phyloP scores from a whole-genome alignment of 2,329 filamentous ascomycete species.

The Diaporthe nobilis region DNA sequence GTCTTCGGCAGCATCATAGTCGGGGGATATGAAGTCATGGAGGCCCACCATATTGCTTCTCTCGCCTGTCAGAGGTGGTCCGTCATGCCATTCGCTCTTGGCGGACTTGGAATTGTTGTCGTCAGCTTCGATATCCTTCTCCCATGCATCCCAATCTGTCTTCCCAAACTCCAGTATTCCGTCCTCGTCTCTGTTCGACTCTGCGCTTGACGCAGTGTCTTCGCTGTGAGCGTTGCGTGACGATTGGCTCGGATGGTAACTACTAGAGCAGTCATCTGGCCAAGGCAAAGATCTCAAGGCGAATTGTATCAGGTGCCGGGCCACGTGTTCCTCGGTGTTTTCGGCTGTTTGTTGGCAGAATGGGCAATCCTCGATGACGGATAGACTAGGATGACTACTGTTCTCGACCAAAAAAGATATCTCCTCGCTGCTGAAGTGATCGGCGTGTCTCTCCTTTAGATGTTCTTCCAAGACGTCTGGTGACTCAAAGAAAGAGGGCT shows the following conservation, averaged over 20 bases:
- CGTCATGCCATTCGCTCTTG: no score
- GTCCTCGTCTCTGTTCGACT: neutral
- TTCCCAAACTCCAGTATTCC: neutral
- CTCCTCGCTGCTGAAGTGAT: neutral
- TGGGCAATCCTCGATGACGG: neutral
- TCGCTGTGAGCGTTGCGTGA: neutral
- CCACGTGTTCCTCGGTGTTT: neutral
- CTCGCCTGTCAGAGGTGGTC: no score
- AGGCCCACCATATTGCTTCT: no score
- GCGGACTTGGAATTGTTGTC: no score
- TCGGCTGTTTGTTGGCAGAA: neutral
- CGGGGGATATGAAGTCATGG: no score
- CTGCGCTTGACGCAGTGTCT: neutral
- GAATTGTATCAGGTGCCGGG: neutral
- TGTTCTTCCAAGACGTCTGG: neutral
- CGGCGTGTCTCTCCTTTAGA: neutral
- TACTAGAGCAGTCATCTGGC: neutral
- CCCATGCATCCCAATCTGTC: neutral
- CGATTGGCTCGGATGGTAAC: neutral
- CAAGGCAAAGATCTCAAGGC: neutral
- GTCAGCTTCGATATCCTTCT: neutral
- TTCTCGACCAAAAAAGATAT: neutral
- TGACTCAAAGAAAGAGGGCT: neutral
- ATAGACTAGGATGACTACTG: neutral
- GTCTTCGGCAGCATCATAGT: no score